A percentile compares a stretch with the other conserved stretches of the same genome.
Conservation (phyloP, 352 stramenopile species). For the Phytophthora chlamydospora region DNA sequence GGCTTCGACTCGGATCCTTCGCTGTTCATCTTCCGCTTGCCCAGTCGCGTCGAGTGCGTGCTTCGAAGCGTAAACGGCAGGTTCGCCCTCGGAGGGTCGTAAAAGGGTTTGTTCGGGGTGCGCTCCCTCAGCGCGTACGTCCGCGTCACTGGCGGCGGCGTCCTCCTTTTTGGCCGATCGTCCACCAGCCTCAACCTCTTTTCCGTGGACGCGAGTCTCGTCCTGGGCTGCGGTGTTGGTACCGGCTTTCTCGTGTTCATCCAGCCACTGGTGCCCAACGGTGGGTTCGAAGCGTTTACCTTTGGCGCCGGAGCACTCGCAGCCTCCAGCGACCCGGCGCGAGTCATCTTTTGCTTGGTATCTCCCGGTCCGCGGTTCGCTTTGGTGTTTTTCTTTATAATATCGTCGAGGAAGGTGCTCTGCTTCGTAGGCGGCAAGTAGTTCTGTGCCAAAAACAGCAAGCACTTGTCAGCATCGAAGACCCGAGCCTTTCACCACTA, state of each 20-base stretch:
- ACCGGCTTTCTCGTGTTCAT: slow-evolving; percentile 15
- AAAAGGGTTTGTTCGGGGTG: slow-evolving; percentile 4
- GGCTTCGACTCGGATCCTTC: slow-evolving; percentile 49
- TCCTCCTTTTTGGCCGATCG: slow-evolving; percentile 1
- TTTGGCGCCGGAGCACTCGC: slow-evolving; percentile 28
- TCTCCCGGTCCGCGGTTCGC: slow-evolving; percentile 20
- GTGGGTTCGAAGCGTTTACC: slow-evolving; percentile 7
- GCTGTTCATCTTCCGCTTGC: slow-evolving; percentile 33
- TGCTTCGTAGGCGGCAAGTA: slow-evolving; percentile 39
- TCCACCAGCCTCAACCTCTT: slow-evolving; percentile 16
- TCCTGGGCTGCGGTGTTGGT: slow-evolving; percentile 3
- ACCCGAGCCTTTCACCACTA: background rate
- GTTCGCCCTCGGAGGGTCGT: slow-evolving; percentile 2
- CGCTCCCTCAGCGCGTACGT: slow-evolving; percentile 26
- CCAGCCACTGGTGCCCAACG: slow-evolving; percentile 25
- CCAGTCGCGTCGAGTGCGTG: slow-evolving; percentile 7
- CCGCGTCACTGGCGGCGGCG: background rate
- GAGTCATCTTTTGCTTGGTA: slow-evolving; percentile 5
- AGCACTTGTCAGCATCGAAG: background rate
- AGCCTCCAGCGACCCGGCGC: slow-evolving; percentile 25
- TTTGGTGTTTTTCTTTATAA: slow-evolving; percentile 29
- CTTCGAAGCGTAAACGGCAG: slow-evolving; percentile 8
- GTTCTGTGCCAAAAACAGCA: slow-evolving; percentile 11
- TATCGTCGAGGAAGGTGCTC: slow-evolving; percentile 16
- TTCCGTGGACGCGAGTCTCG: background rate